Evolutionary conservation across 768 basidiomycete species (phyloP).

Genomic region (Rhodotorula diobovata): DNA sequence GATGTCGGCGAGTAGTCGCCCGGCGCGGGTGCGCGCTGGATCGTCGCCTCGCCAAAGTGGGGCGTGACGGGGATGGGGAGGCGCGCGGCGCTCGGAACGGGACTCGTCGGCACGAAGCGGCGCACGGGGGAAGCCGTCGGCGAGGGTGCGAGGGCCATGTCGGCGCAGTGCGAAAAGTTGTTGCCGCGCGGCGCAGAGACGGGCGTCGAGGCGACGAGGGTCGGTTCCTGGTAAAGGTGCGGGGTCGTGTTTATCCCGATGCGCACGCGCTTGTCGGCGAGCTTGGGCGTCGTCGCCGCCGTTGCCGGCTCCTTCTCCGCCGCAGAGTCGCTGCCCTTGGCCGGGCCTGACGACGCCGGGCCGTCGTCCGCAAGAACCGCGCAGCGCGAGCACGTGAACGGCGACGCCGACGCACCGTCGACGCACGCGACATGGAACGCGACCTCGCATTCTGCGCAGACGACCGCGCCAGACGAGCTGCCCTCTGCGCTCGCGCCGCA

Average conservation of each 20-base stretch:
- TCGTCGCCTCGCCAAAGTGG: constrained; percentile 6
- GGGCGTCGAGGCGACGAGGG: constrained; percentile 22
- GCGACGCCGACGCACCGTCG: constrained; percentile 3
- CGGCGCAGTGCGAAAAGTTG: constrained; percentile 11
- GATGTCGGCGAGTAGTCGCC: constrained; percentile 35
- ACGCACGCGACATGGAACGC: constrained; percentile 32
- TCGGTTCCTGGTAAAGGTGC: constrained; percentile 16
- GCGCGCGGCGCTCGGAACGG: neutral
- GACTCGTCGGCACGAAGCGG: constrained; percentile 12
- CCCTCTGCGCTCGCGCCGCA: constrained; percentile 12
- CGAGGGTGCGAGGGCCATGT: constrained; percentile 33
- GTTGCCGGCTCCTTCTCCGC: too few relatives aligned
- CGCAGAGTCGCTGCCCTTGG: too few relatives aligned
- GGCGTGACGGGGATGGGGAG: constrained; percentile 31
- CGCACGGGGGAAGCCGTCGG: constrained; percentile 24
- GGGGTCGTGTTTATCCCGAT: constrained; percentile 16
- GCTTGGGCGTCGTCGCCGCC: neutral
- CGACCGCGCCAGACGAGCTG: neutral
- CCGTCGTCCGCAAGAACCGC: neutral
- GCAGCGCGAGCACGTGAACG: constrained; percentile 27
- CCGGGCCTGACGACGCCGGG: too few relatives aligned
- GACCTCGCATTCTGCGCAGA: constrained; percentile 20
- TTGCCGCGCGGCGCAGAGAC: constrained; percentile 17
- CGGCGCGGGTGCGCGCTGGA: neutral
- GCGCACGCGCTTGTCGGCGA: constrained; percentile 20